Percentiles rank a stretch among this genome's conserved stretches.
Evolutionary conservation across 306 rosid genomes (phyloP).

Genomic region (Sophora flavescens): DNA sequence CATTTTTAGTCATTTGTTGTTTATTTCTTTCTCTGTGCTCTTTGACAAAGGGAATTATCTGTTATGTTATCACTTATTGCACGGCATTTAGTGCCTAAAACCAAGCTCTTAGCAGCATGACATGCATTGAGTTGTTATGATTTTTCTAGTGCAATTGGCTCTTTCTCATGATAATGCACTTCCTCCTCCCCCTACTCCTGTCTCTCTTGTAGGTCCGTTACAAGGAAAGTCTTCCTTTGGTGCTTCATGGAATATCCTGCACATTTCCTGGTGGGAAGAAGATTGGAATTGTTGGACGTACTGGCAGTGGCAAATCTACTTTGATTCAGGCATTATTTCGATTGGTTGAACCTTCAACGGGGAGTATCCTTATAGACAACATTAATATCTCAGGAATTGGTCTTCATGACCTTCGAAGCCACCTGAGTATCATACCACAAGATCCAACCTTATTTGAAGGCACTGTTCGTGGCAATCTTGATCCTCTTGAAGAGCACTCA

Average conservation of each 20-base stretch:
- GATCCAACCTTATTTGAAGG: slow-evolving; percentile 98
- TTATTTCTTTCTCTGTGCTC: background rate
- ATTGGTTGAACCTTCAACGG: slow-evolving; percentile 78
- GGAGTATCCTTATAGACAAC: slow-evolving; percentile 84
- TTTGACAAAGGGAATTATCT: background rate
- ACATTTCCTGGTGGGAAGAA: slow-evolving; percentile 91
- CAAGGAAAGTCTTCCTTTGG: slow-evolving; percentile 91
- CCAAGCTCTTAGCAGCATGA: slow-evolving; percentile 19
- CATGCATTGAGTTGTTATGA: slow-evolving; percentile 1
- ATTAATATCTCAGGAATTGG: slow-evolving; percentile 78
- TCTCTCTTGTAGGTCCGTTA: slow-evolving; percentile 76
- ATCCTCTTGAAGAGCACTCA: slow-evolving; percentile 89
- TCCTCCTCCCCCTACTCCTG: background rate
- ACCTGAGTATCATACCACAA: slow-evolving; percentile 93
- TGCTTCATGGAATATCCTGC: slow-evolving; percentile 86
- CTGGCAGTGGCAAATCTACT: slow-evolving; percentile 98
- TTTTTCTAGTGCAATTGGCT: slow-evolving; percentile 19
- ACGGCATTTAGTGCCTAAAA: slow-evolving; percentile 34
- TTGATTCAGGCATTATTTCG: slow-evolving; percentile 94
- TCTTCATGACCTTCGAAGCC: slow-evolving; percentile 92
- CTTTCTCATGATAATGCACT: slow-evolving; percentile 20
- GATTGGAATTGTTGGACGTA: slow-evolving; percentile 94
- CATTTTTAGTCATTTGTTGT: background rate
- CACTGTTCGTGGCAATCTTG: slow-evolving; percentile 84
- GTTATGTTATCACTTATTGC: slow-evolving; percentile 1